These are phyloP conservation scores for Mucor racemosus DNA, from an alignment of 371 early-diverging fungal genomes.

Conservation along the genomic window DNA sequence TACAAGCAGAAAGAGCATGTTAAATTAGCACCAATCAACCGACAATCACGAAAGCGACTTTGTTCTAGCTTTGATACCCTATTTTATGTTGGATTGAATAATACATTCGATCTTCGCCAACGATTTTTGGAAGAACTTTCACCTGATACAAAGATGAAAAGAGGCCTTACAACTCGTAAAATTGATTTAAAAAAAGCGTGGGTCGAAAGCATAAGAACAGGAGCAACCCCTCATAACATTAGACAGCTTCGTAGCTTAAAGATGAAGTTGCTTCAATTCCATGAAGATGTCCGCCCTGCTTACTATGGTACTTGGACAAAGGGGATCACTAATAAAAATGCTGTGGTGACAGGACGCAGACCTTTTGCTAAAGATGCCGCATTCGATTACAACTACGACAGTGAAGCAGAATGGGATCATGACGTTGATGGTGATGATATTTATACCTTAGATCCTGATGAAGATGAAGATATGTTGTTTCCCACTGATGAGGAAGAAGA, in stretches of 20 bases:
- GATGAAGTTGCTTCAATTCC: constrained; percentile 76
- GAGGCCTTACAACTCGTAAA: neutral
- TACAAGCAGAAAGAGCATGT: neutral
- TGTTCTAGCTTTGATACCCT: constrained; percentile 21
- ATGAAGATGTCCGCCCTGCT: constrained; percentile 74
- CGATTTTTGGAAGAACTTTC: constrained; percentile 17
- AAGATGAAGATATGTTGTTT: constrained; percentile 13
- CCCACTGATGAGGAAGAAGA: neutral
- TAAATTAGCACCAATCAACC: neutral
- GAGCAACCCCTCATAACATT: neutral
- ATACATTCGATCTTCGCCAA: constrained; percentile 15
- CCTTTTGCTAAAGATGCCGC: constrained; percentile 69
- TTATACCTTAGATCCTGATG: constrained; percentile 21
- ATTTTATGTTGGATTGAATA: constrained; percentile 3
- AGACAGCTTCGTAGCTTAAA: constrained; percentile 5
- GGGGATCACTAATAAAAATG: constrained; percentile 24
- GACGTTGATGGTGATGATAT: constrained; percentile 24
- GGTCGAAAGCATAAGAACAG: neutral
- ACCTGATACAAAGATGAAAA: neutral
- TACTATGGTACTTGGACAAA: constrained; percentile 87
- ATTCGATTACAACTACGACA: constrained; percentile 84
- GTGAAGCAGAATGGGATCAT: constrained; percentile 87
- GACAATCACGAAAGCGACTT: constrained; percentile 2
- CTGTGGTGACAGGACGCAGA: constrained; percentile 58
- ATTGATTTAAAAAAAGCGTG: constrained; percentile 11